A percentile compares a stretch with the other conserved stretches of the same genome.
Conservation (phyloP, 495 filamentous ascomycete genomes). For the Aspergillus asperescens region DNA sequence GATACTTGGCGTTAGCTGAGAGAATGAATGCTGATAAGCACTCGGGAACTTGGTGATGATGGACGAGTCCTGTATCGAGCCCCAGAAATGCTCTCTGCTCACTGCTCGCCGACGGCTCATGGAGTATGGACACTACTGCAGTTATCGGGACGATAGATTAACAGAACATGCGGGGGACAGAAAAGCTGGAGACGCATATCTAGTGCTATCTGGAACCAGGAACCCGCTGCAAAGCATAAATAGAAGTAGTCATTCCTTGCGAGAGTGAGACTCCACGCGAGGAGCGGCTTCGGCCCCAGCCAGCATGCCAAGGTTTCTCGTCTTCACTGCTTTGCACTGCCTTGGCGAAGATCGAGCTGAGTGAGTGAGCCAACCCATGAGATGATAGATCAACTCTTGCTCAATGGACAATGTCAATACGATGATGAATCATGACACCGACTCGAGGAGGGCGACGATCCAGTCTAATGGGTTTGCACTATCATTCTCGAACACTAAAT, state of each 20-base stretch:
- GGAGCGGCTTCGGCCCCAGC: conserved; percentile 4
- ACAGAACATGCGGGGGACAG: not conserved
- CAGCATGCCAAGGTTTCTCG: not conserved
- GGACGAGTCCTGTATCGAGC: no score
- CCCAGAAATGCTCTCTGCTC: no score
- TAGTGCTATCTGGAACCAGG: not conserved
- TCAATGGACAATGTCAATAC: no score
- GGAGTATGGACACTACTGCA: not conserved
- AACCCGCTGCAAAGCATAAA: not conserved
- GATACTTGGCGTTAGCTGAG: not conserved
- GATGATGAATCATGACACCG: not conserved
- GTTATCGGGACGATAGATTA: not conserved
- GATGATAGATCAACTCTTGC: no score
- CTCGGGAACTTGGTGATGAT: no score
- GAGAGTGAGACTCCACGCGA: not conserved
- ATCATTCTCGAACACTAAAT: not conserved
- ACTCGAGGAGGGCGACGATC: not conserved
- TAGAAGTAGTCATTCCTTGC: conserved; percentile 6
- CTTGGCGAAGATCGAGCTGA: not conserved
- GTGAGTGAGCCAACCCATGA: no score
- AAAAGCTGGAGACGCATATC: not conserved
- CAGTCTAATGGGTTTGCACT: not conserved
- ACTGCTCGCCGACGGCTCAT: not conserved
- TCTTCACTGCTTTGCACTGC: not conserved
- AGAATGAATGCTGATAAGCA: not conserved